These are phyloP conservation scores for Pleurotus giganteus DNA, from an alignment of 768 basidiomycete species.

Conservation along the genomic window DNA sequence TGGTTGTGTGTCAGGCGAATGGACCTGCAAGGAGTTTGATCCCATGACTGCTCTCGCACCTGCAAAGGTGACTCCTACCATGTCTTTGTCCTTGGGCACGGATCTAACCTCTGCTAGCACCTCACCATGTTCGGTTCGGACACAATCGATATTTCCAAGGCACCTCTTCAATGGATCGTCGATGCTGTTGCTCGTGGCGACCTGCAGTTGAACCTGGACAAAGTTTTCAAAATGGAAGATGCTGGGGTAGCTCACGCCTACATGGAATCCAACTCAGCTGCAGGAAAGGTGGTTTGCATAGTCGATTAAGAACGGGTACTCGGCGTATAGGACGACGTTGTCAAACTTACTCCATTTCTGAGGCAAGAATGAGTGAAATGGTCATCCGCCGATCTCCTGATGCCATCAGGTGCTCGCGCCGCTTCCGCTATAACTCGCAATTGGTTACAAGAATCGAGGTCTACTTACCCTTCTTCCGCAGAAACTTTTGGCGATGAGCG, in stretches of 20 bases:
- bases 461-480: too few species aligned
- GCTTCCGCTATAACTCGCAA: too few species aligned
- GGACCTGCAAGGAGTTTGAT: constrained; percentile 21
- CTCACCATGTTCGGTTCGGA: constrained; percentile 20
- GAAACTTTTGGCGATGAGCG: too few species aligned
- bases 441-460: too few species aligned
- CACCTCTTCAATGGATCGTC: constrained; percentile 20
- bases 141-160: constrained; percentile 17
- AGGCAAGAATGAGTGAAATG: neutral
- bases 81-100: neutral
- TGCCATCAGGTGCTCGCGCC: too few species aligned
- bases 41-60: constrained; percentile 17
- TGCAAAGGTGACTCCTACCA: constrained; percentile 13
- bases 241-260: constrained; percentile 20
- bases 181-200: constrained; percentile 19
- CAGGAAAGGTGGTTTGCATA: constrained; percentile 22
- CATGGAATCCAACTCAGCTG: constrained; percentile 22
- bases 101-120: constrained; percentile 8
- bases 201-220: constrained; percentile 18
- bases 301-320: constrained; percentile 13
- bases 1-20: constrained; percentile 18
- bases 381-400: too few species aligned
- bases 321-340: neutral
- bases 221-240: constrained; percentile 20
- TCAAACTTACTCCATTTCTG: neutral